Conservation (phyloP, 805 yeast genomes). For the Wickerhamomyces chaumierensis region DNA sequence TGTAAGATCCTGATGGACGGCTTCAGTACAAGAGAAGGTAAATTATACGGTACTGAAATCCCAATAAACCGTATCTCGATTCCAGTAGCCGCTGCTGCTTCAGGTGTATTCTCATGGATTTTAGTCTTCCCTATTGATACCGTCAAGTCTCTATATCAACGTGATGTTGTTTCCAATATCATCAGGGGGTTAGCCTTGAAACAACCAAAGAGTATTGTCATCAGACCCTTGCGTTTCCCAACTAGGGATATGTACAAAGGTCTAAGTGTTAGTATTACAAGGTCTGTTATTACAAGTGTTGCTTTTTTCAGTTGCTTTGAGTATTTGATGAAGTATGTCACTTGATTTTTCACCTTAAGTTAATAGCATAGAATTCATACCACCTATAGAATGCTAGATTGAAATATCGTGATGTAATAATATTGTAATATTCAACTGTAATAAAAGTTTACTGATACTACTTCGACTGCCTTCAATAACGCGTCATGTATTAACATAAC, state of each 20-base stretch:
- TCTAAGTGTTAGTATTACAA: constrained; percentile 57
- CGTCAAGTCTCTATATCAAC: constrained; percentile 61
- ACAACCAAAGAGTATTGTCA: constrained; percentile 24
- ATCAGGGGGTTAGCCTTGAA: constrained; percentile 37
- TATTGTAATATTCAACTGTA: too few relatives aligned
- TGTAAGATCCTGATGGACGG: constrained; percentile 38
- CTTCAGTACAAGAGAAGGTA: constrained; percentile 16
- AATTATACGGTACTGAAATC: constrained; percentile 21
- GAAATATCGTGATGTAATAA: too few relatives aligned
- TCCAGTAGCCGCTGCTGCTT: constrained; percentile 65
- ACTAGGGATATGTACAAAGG: constrained; percentile 59
- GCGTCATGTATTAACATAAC: too few relatives aligned
- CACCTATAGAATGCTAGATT: too few relatives aligned
- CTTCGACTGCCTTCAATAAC: too few relatives aligned
- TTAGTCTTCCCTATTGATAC: constrained; percentile 76
- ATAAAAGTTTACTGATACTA: too few relatives aligned
- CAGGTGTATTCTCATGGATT: constrained; percentile 70
- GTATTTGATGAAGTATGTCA: constrained; percentile 46
- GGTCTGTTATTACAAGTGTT: constrained; percentile 66
- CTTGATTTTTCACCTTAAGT: constrained; percentile 18
- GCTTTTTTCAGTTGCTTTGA: constrained; percentile 69
- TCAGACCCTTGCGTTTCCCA: constrained; percentile 27
- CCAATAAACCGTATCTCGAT: constrained; percentile 31
- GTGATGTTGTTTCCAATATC: constrained; percentile 62
- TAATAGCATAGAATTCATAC: too few relatives aligned